Base-by-base conservation (phyloP, 2,329 filamentous ascomycete genomes). In the Claviceps africana region DNA sequence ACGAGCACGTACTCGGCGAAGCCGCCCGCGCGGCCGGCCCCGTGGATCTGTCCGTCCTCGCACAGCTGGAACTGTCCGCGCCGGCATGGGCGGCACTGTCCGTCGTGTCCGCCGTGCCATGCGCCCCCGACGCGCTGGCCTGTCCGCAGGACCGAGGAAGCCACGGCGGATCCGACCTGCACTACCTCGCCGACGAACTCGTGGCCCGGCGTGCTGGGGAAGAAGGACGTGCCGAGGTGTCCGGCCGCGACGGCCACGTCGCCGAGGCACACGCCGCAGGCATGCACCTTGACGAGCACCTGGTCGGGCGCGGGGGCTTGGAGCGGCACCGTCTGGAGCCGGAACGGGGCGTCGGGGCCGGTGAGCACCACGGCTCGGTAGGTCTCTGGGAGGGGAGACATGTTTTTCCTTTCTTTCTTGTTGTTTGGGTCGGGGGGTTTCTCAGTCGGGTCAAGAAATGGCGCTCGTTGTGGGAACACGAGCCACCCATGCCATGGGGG, bases 191-290 rank as follows among this genome's bases (percentile, higher is more conserved):
- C 83, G 52, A 88, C 76, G 31, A 82, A 68, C 63, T 88, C 84
- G 65, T 90, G 86, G 22, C 86, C 86, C 0, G 83, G 81, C 2
- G 81, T 67, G 6, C 78, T 73, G 1, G 83, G 83, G 59, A 77
- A 82, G 21, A 73, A 59, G 44, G 77, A 19, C 21, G 19, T 72
- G 11, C 77, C 78, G 44, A 83, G 67, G 4, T 65, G 59, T 25
- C 79, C 79, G 2, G 61, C 47, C 48, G 73, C 69, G 1, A 77
- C 65, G 51, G 64, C 66, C 21, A 67, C 55, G 59, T 88, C 85
- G 0, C 75, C 77, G 63, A 81, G 82, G 65, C 85, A 89, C 48
- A 90, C 77, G 44, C 85, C 85, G 58, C 81, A 86, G 6, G 85
- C 85, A 9, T 81, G 70, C 2, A 87, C 77, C 64, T 88, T 88